Evolutionary conservation across 768 basidiomycete species (phyloP).

Genomic region (Cystobasidium onofrii): DNA sequence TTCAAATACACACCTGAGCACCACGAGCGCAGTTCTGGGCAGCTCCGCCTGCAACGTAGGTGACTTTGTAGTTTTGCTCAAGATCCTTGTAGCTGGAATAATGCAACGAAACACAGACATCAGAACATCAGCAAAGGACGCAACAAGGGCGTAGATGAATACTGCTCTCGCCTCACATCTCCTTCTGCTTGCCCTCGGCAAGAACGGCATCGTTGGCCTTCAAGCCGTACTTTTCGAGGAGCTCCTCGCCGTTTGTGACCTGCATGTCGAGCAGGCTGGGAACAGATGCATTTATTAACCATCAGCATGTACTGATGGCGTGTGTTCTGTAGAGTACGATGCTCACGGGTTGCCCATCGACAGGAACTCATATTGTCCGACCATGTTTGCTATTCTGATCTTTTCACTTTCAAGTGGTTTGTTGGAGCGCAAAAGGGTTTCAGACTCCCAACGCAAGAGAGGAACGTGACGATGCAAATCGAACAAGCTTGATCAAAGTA

Average conservation of each 20-base stretch:
- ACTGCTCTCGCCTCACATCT: conserved; percentile 63
- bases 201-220: conserved; percentile 94
- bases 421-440: neutral
- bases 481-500: neutral
- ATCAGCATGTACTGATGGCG: neutral
- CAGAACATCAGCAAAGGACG: neutral
- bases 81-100: conserved; percentile 74
- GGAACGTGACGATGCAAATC: conserved; percentile 1
- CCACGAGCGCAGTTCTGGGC: conserved; percentile 93
- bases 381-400: conserved; percentile 18
- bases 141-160: neutral
- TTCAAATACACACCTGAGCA: conserved; percentile 85
- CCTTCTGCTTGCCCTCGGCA: conserved; percentile 74
- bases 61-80: conserved; percentile 62
- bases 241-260: conserved; percentile 70
- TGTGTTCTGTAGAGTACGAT: neutral
- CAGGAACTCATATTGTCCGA: conserved; percentile 19
- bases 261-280: conserved; percentile 62
- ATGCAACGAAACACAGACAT: neutral
- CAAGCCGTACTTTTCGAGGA: conserved; percentile 80
- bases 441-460: neutral
- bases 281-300: neutral
- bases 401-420: neutral
- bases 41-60: conserved; percentile 94
- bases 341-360: conserved; percentile 33